A percentile compares a stretch with the other conserved stretches of the same genome.
These are phyloP conservation scores for Strobilomyces confusus DNA, from an alignment of 768 basidiomycete genomes.

Conservation along the genomic window DNA sequence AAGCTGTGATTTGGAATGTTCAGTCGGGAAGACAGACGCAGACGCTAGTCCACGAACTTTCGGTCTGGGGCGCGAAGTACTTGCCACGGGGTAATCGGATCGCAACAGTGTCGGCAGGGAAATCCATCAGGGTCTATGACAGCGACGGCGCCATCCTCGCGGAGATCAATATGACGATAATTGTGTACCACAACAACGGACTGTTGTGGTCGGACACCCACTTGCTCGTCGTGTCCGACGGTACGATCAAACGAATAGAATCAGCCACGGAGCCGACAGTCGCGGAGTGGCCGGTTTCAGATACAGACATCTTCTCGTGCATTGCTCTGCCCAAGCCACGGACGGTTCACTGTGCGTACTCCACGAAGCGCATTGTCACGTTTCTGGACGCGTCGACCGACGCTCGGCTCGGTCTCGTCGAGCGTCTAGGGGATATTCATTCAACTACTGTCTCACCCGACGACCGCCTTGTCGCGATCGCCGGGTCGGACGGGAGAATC, in stretches of 20 bases:
- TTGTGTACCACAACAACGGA: neutral
- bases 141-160: neutral
- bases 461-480: neutral
- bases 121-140: neutral
- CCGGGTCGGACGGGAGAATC: neutral
- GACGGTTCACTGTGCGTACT: neutral
- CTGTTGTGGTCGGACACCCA: neutral
- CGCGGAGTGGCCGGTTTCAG: neutral
- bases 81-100: neutral
- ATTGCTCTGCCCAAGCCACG: neutral
- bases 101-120: no score
- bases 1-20: neutral
- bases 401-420: neutral
- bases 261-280: neutral
- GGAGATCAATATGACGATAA: neutral
- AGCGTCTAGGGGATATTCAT: no score
- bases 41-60: neutral
- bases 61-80: neutral
- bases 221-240: neutral
- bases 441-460: neutral
- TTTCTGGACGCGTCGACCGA: neutral
- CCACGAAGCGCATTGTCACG: neutral
- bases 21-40: neutral
- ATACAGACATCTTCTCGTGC: neutral
- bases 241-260: neutral